Evolutionary conservation across 2,329 filamentous ascomycete genomes (phyloP).

Genomic region (Epichloe sp.): DNA sequence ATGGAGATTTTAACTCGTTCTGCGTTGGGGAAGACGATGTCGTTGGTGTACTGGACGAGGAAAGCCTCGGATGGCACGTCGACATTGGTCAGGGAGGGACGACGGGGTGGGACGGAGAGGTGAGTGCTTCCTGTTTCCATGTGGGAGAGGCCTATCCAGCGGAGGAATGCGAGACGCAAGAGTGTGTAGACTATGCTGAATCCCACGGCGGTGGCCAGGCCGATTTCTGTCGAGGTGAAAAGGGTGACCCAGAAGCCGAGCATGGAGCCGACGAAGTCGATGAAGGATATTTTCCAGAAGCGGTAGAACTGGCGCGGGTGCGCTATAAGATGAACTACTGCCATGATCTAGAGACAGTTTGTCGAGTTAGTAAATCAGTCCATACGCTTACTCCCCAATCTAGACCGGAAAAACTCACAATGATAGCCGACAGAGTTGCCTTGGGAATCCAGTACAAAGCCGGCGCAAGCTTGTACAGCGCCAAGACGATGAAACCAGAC

Average conservation of each 20-base stretch:
- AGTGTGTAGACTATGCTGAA: slow-evolving; percentile 52
- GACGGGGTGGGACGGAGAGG: slow-evolving; percentile 13
- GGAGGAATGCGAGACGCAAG: slow-evolving; percentile 42
- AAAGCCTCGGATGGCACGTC: slow-evolving; percentile 34
- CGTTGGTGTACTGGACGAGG: slow-evolving; percentile 42
- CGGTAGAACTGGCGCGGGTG: slow-evolving; percentile 45
- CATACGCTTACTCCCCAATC: background rate
- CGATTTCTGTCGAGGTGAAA: slow-evolving; percentile 46
- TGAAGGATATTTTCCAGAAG: slow-evolving; percentile 51
- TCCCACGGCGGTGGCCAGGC: slow-evolving; percentile 46
- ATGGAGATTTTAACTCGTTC: slow-evolving; percentile 35
- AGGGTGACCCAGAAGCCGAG: slow-evolving; percentile 52
- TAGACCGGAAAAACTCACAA: slow-evolving; percentile 20
- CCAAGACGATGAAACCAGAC: slow-evolving; percentile 46
- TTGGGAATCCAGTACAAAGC: slow-evolving; percentile 57
- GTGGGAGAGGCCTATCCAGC: slow-evolving; percentile 20
- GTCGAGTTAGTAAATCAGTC: background rate
- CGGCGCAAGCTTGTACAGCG: slow-evolving; percentile 46
- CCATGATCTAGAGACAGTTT: slow-evolving; percentile 33
- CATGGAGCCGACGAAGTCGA: slow-evolving; percentile 51
- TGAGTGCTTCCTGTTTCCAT: slow-evolving; percentile 16
- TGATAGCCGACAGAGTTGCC: slow-evolving; percentile 50
- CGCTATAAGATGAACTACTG: slow-evolving; percentile 48
- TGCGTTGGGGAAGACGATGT: slow-evolving; percentile 49
- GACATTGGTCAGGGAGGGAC: slow-evolving; percentile 8